Evolutionary conservation across 2,329 filamentous ascomycete genomes (phyloP).

Genomic region (Pseudogymnoascus sp.): DNA sequence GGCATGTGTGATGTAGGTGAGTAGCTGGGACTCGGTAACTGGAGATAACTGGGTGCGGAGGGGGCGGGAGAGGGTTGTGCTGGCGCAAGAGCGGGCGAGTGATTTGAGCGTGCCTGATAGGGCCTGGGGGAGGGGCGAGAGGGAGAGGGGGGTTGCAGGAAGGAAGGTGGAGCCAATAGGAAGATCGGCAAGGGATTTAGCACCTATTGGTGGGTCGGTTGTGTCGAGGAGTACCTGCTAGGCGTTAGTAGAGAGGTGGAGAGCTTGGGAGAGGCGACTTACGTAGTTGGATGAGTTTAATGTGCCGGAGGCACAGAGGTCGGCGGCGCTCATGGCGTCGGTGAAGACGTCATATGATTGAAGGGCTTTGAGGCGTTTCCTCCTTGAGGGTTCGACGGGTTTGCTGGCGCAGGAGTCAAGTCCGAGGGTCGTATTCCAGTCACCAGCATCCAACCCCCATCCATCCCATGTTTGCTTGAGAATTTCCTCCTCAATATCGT

Average conservation of each 20-base stretch:
- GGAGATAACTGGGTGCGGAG: neutral
- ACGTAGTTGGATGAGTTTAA: neutral
- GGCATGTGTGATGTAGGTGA: neutral
- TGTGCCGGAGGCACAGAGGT: slow-evolving; percentile 40
- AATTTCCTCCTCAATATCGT: slow-evolving; percentile 53
- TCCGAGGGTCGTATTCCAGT: slow-evolving; percentile 43
- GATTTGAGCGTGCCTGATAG: neutral
- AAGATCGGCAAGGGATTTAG: neutral
- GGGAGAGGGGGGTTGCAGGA: neutral
- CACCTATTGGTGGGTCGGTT: neutral
- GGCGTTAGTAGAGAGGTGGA: neutral
- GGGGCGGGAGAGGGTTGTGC: neutral
- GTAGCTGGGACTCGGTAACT: neutral
- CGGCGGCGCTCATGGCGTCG: slow-evolving; percentile 57
- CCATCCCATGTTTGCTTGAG: slow-evolving; percentile 58
- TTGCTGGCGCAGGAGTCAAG: slow-evolving; percentile 34
- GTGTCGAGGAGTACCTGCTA: neutral
- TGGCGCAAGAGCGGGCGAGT: neutral
- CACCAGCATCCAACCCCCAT: slow-evolving; percentile 58
- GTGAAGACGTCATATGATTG: slow-evolving; percentile 46
- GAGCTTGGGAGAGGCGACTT: neutral
- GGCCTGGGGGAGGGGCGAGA: neutral
- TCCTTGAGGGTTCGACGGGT: slow-evolving; percentile 12
- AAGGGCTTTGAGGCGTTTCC: slow-evolving; percentile 34
- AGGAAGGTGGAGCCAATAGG: slow-evolving; percentile 2